A percentile compares a stretch with the other conserved stretches of the same genome.
These are phyloP conservation scores for Penicillium sp. DNA, from an alignment of 2,329 filamentous ascomycete species.

Conservation along the genomic window DNA sequence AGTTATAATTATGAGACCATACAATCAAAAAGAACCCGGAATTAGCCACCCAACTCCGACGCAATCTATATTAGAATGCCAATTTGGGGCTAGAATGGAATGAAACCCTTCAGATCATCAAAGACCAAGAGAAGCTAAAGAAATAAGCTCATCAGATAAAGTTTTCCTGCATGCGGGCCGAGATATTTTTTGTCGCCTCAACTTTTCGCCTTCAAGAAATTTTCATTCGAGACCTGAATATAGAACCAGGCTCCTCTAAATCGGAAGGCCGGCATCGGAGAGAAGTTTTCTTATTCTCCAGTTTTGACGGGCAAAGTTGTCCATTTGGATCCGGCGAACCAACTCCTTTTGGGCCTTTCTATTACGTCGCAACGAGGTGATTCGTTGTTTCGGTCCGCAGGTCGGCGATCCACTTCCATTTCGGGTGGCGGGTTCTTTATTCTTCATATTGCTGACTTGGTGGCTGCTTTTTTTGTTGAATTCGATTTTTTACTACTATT, in stretches of 20 bases:
- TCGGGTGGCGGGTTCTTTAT: slow-evolving; percentile 8
- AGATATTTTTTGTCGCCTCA: not conserved
- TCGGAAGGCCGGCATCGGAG: slow-evolving; percentile 9
- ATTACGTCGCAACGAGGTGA: slow-evolving; percentile 6
- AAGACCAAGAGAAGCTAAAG: not conserved
- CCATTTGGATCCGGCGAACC: not conserved
- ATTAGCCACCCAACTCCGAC: not conserved
- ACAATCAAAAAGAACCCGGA: not conserved
- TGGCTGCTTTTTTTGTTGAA: not conserved
- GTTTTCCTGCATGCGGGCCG: not conserved
- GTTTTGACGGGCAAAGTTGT: not conserved
- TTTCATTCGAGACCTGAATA: not conserved
- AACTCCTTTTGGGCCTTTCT: slow-evolving; percentile 1
- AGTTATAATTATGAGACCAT: not conserved
- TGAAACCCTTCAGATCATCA: not conserved
- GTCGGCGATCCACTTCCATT: slow-evolving; percentile 8
- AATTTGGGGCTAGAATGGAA: not conserved
- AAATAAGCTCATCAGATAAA: not conserved
- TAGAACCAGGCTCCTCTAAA: not conserved
- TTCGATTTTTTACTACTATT: not conserved
- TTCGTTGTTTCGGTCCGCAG: slow-evolving; percentile 7
- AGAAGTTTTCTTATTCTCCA: slow-evolving; percentile 7
- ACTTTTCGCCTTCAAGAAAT: too few relatives aligned
- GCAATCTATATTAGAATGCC: not conserved
- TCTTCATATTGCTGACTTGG: not conserved